These are phyloP conservation scores for Amanita subjunquillea DNA, from an alignment of 768 basidiomycete genomes.

Conservation along the genomic window DNA sequence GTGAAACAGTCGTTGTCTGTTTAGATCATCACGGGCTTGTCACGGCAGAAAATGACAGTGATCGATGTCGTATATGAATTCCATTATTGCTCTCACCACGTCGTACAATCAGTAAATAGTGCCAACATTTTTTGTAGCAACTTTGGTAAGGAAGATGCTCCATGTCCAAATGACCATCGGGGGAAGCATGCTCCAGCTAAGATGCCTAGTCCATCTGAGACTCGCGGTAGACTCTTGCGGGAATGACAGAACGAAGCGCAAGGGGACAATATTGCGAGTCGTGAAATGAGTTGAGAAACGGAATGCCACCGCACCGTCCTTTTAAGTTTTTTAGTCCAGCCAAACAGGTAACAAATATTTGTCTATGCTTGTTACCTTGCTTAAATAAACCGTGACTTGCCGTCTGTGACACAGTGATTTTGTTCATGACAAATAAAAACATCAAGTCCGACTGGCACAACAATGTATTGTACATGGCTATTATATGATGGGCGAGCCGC, in stretches of 20 bases:
- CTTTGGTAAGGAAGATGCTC: conserved; percentile 8
- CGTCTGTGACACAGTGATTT: too few relatives aligned
- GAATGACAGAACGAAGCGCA: not conserved
- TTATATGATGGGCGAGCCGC: too few relatives aligned
- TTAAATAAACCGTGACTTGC: too few relatives aligned
- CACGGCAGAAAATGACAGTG: too few relatives aligned
- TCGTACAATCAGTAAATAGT: not conserved
- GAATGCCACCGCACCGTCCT: not conserved
- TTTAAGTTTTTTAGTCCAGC: not conserved
- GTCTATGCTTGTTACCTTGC: not conserved
- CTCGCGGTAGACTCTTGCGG: conserved; percentile 8
- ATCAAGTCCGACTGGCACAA: too few relatives aligned
- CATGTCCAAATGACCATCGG: conserved; percentile 5
- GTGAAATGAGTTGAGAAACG: conserved; percentile 3
- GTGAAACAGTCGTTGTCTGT: too few relatives aligned
- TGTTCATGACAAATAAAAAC: too few relatives aligned
- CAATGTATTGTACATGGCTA: too few relatives aligned
- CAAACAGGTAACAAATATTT: not conserved
- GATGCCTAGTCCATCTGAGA: conserved; percentile 1
- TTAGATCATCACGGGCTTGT: too few relatives aligned
- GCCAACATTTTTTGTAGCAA: conserved; percentile 1
- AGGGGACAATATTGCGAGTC: conserved; percentile 7
- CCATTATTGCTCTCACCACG: too few relatives aligned
- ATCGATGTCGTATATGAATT: too few relatives aligned
- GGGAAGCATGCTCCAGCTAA: conserved; percentile 7